Conservation (phyloP, 192 early-diverging fungal species). For the Podochytrium sp. region DNA sequence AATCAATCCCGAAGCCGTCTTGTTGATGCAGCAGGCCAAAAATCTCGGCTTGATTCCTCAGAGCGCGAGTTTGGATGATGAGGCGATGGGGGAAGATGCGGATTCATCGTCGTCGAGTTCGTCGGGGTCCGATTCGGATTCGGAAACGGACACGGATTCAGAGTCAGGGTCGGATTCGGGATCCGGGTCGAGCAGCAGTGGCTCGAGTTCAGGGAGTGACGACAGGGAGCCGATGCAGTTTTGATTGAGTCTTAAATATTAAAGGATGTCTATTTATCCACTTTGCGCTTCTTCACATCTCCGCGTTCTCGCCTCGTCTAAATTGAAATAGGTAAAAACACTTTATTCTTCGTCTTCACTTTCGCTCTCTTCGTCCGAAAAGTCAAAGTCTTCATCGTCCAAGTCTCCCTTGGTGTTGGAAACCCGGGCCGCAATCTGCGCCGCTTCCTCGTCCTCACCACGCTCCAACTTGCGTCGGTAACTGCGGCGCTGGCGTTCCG, state of each 20-base stretch:
- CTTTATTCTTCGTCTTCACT: conserved; percentile 41
- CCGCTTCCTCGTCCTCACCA: conserved; percentile 69
- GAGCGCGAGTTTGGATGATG: conserved; percentile 17
- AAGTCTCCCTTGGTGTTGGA: conserved; percentile 37
- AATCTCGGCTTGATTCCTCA: conserved; percentile 6
- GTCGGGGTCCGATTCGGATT: neutral
- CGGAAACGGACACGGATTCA: neutral
- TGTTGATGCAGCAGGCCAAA: conserved; percentile 19
- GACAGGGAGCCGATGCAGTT: conserved; percentile 6
- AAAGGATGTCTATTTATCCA: no score
- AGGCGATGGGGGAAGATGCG: neutral
- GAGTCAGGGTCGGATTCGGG: neutral
- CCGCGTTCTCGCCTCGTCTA: no score
- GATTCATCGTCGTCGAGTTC: neutral
- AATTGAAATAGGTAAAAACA: no score
- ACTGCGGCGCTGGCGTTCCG: conserved; percentile 81
- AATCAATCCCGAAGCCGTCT: conserved; percentile 5
- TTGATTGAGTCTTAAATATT: no score
- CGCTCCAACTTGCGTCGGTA: conserved; percentile 81
- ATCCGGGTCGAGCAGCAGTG: conserved; percentile 4
- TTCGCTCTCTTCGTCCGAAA: conserved; percentile 48
- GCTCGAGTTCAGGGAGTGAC: neutral
- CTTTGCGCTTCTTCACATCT: no score
- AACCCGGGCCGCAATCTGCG: conserved; percentile 32
- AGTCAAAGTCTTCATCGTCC: conserved; percentile 59